Evolutionary conservation across 306 rosid genomes (phyloP), one percentile per base, ranked within the genome.

Genomic region (Castanopsis chinensis): DNA sequence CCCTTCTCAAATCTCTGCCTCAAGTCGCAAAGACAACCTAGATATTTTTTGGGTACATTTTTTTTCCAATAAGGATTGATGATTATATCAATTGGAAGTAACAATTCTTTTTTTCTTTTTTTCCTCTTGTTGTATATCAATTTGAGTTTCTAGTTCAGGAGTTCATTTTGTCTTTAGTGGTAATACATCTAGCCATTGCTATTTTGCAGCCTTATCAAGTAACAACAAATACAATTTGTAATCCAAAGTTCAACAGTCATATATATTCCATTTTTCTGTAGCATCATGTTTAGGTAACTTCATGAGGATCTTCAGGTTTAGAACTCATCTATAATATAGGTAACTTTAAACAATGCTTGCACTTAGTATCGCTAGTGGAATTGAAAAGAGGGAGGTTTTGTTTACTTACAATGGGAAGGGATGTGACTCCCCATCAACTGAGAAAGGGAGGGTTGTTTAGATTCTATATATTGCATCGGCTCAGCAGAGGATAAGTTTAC

Each of bases 1-100:
- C 85, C 79, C 94, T 90, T 84, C 88, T 90, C 54, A 92, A 92
- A 82, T 80, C 98, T 71, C 87, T 94, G 67, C 92, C 97, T 85
- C 87, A 84, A 70, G 91, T 81, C 61, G 85, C 82, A 65, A 89
- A 92, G 82, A 43, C 82, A 80, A 69, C 79, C 85, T 85, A 85
- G 15, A 32, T 67, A 18, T 3, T 33, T 15, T 33, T 67, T 19
- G 10, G 51, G 13, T 30, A 3, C 15, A 30, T 14, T 32, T 32
- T 32, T 32, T 65, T 65, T 18, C 13, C 12, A 17, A 63, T 19
- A 23, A 28, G 41, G 7, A 27, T 14, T 11, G 18, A 28, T 19
- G 9, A 41, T 41, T 41, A 41, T 21, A 59, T 23, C 1, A 32
- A 6, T 23, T 30, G 20, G 43, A 64, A 6, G 70, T n/a, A 64